Base-by-base conservation (phyloP, 2,329 filamentous ascomycete genomes). In the Byssoonygena ceratinophila region DNA sequence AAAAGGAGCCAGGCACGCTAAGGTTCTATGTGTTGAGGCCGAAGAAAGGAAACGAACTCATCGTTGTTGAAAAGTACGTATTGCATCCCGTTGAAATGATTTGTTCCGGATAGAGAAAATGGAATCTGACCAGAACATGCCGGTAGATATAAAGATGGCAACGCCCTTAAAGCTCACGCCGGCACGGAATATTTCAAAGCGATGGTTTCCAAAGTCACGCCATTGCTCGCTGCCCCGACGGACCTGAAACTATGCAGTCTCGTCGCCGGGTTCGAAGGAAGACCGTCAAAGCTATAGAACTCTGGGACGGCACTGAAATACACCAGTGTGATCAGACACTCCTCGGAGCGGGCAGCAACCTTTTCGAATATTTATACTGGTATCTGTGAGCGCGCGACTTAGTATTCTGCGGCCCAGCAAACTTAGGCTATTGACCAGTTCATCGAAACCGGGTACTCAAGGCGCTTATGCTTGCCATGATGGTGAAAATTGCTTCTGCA, bases 11-110 rank as follows among this genome's bases (percentile, higher is more conserved):
- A 6, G 60, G 60, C 18, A 64, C 63, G 7, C 52, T 67, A 11
- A 46, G 63, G 27, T 68, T 66, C 55, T 66, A 66, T 36, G 59
- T 61, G 12, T 59, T 64, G 11, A 49, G 54, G 7, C 57, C 61
- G 12, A 55, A 59, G 23, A 61, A 60, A 12, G 62, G 61, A 34
- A 60, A 64, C 12, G 64, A 66, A 45, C 60, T 68, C 43, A 59
- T 67, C 23, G 59, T 64, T 12, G 59, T 68, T n/a, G 65, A 68
- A 41, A 62, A 63, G 65, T 67, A 52, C 50, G 51, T 48, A 32
- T 32, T 34, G 29, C 29, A 40, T 16, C n/a, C 22, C 22, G 14
- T 23, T 50, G 20, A 16, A 14, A n/a, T n/a, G 27, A 22, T 14
- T 31, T 41, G 27, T 22, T 43, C 12, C 1, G 4, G 11, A 23